These are phyloP conservation scores for Phytophthora quininea DNA, from an alignment of 352 stramenopile genomes.

Conservation along the genomic window DNA sequence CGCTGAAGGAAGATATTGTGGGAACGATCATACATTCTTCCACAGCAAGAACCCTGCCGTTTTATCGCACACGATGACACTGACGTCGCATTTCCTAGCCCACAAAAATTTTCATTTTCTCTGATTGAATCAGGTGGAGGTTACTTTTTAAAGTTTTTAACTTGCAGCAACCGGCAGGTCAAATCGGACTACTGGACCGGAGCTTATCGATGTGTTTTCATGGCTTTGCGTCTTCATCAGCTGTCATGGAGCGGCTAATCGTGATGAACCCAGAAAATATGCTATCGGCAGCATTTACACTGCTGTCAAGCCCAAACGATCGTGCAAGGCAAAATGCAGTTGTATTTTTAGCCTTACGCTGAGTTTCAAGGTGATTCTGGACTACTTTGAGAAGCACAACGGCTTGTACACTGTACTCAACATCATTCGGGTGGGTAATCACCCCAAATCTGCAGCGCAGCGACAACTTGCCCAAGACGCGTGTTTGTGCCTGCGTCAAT, in stretches of 20 bases:
- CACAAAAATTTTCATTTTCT: constrained; percentile 88
- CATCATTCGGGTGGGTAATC: constrained; percentile 83
- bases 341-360: constrained; percentile 87
- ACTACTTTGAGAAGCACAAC: constrained; percentile 88
- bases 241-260: constrained; percentile 80
- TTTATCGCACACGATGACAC: constrained; percentile 80
- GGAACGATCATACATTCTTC: constrained; percentile 85
- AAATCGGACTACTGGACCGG: constrained; percentile 69
- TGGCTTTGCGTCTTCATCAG: constrained; percentile 79
- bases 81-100: constrained; percentile 85
- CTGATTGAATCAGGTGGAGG: constrained; percentile 75
- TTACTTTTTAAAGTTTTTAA: constrained; percentile 74
- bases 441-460: constrained; percentile 76
- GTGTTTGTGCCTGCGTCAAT: constrained; percentile 84
- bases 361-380: constrained; percentile 79
- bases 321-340: constrained; percentile 82
- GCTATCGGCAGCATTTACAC: constrained; percentile 59
- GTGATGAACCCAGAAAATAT: constrained; percentile 61
- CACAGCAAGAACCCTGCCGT: constrained; percentile 85
- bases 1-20: constrained; percentile 85
- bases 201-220: constrained; percentile 88
- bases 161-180: constrained; percentile 54
- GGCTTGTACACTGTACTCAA: constrained; percentile 85
- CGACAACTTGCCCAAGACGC: constrained; percentile 84
- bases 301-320: constrained; percentile 82